A percentile compares a stretch with the other conserved stretches of the same genome.
Evolutionary conservation across 148 eudicot genomes (phyloP).

Genomic region (Rhododendron mucronatum): DNA sequence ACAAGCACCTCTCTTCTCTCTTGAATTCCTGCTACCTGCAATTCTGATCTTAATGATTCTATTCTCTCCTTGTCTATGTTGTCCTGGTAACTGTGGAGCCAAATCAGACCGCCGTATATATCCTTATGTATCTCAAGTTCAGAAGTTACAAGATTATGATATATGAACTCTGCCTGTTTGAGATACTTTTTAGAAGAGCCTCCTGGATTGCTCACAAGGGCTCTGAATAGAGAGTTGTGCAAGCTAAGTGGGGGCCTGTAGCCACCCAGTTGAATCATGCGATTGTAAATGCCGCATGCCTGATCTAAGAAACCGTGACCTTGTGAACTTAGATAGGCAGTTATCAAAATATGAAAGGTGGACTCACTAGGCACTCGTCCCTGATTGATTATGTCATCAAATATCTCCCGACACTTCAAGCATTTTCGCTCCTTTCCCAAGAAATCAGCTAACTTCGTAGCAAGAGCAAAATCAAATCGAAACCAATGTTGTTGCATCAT

Average conservation of each 20-base stretch:
- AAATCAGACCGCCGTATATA: conserved; percentile 76
- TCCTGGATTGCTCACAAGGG: conserved; percentile 60
- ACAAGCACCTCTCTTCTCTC: conserved; percentile 71
- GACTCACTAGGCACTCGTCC: conserved; percentile 89
- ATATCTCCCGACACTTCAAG: conserved; percentile 72
- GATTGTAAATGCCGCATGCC: conserved; percentile 80
- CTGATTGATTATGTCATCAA: conserved; percentile 75
- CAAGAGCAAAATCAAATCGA: conserved; percentile 78
- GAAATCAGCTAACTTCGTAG: conserved; percentile 86
- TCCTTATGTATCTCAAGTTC: conserved; percentile 69
- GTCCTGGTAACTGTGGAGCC: conserved; percentile 98
- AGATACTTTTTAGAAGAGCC: conserved; percentile 55
- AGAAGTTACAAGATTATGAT: conserved; percentile 56
- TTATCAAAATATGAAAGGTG: conserved; percentile 72
- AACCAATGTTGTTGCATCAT: conserved; percentile 89
- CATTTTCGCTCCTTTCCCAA: conserved; percentile 75
- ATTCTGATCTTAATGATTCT: conserved; percentile 49
- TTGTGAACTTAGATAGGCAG: conserved; percentile 78
- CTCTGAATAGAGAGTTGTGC: conserved; percentile 82
- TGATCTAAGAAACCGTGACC: conserved; percentile 51
- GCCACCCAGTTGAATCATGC: conserved; percentile 86
- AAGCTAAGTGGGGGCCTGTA: conserved; percentile 80
- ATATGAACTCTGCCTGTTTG: conserved; percentile 83
- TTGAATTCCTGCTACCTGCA: conserved; percentile 48
- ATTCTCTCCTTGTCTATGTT: conserved; percentile 63